Evolutionary conservation across 192 early-diverging fungal species (phyloP).

Genomic region (Coemansia sp.): DNA sequence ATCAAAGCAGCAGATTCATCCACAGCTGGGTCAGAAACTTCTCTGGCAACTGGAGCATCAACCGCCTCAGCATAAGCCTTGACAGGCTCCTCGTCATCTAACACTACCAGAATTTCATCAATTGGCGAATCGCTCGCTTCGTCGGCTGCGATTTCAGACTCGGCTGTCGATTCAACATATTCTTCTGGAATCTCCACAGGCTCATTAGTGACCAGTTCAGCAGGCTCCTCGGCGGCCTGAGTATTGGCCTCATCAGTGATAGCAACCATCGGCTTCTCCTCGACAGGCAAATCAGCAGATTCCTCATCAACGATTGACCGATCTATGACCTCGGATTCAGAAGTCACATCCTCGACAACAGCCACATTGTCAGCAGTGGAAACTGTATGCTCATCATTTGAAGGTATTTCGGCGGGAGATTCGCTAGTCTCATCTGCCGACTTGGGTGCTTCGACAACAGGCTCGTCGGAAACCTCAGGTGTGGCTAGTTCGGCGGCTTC

Average conservation of each 20-base stretch:
- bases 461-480: too few relatives aligned
- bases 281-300: background rate
- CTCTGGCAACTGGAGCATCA: slow-evolving; percentile 3
- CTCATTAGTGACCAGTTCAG: background rate
- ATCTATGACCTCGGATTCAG: background rate
- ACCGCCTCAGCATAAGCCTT: background rate
- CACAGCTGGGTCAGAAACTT: background rate
- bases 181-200: slow-evolving; percentile 1
- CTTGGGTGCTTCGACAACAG: too few relatives aligned
- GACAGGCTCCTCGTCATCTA: too few relatives aligned
- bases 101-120: too few relatives aligned
- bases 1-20: background rate
- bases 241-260: background rate
- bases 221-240: background rate
- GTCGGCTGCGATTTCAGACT: too few relatives aligned
- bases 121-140: too few relatives aligned
- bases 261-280: background rate
- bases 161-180: too few relatives aligned
- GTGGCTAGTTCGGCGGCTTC: too few relatives aligned
- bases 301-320: background rate
- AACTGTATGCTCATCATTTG: background rate
- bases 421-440: too few relatives aligned
- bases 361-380: background rate
- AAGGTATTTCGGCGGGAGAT: background rate
- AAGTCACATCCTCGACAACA: background rate